Conservation (phyloP, 805 yeast species). For the Metschnikowia chrysomelidarum region DNA sequence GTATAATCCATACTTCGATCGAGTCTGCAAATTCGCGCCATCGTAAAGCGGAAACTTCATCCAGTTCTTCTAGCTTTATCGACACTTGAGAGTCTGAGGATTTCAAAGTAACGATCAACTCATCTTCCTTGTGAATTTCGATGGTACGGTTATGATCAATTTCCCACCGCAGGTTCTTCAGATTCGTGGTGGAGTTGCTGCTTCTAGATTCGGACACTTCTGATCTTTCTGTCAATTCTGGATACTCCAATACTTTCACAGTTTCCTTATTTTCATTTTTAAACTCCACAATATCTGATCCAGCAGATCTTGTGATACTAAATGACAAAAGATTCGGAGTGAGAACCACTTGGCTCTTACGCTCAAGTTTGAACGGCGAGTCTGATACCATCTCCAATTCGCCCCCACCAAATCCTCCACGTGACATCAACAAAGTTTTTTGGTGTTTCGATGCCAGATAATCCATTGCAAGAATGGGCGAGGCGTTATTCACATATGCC, state of each 20-base stretch:
- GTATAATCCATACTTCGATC: slow-evolving; percentile 5
- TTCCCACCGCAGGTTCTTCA: background rate
- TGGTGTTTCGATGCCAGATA: slow-evolving; percentile 4
- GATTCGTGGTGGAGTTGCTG: background rate
- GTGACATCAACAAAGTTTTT: slow-evolving; percentile 23
- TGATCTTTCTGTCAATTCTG: too few species aligned
- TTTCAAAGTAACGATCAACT: background rate
- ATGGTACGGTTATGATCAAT: background rate
- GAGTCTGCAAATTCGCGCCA: slow-evolving; percentile 1
- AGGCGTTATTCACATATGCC: slow-evolving; percentile 23
- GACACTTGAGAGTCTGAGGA: background rate
- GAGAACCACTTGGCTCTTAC: background rate
- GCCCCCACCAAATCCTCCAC: slow-evolving; percentile 37
- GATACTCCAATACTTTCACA: background rate
- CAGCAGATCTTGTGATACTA: background rate
- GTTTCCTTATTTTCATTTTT: background rate
- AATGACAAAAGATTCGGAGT: background rate
- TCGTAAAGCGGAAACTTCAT: slow-evolving; percentile 7
- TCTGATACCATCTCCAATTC: slow-evolving; percentile 20
- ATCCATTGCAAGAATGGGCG: slow-evolving; percentile 32
- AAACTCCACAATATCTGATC: background rate
- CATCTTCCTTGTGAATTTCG: background rate
- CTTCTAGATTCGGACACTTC: too few species aligned
- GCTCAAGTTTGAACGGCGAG: slow-evolving; percentile 2
- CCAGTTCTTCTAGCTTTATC: background rate